phyloP scores from a whole-genome alignment of 768 basidiomycete species.

The Lactarius indigo region DNA sequence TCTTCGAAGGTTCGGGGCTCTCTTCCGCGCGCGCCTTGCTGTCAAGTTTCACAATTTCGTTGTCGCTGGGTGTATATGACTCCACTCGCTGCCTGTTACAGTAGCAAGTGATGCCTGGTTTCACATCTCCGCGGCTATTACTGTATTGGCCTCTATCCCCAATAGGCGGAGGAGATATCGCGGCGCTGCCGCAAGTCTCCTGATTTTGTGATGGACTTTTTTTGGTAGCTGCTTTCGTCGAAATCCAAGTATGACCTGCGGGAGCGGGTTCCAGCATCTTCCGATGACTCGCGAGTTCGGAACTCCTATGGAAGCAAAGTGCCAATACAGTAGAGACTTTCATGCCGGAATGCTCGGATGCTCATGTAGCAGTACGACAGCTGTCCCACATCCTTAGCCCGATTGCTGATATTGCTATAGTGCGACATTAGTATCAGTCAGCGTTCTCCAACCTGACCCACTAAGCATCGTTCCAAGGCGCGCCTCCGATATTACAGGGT shows the following conservation, averaged over 20 bases:
- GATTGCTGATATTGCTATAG: background rate
- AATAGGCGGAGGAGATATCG: background rate
- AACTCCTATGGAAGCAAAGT: background rate
- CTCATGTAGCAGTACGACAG: background rate
- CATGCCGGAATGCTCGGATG: background rate
- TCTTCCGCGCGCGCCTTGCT: background rate
- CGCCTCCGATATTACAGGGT: background rate
- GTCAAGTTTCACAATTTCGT: background rate
- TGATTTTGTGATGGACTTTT: background rate
- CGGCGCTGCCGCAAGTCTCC: background rate
- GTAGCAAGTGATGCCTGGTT: background rate
- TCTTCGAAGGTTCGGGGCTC: background rate
- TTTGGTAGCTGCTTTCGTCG: background rate
- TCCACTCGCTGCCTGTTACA: background rate
- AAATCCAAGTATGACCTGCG: background rate
- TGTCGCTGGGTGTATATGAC: background rate
- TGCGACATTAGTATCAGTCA: background rate
- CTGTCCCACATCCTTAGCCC: background rate
- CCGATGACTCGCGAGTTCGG: background rate
- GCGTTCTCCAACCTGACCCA: background rate
- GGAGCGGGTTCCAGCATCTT: background rate
- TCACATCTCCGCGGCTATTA: background rate
- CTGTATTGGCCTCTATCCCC: background rate
- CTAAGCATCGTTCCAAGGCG: background rate
- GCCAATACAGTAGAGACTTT: background rate